Evolutionary conservation across 1,284 basidiomycete species (phyloP).

Genomic region (Ceratorhiza oryzae-sativae): DNA sequence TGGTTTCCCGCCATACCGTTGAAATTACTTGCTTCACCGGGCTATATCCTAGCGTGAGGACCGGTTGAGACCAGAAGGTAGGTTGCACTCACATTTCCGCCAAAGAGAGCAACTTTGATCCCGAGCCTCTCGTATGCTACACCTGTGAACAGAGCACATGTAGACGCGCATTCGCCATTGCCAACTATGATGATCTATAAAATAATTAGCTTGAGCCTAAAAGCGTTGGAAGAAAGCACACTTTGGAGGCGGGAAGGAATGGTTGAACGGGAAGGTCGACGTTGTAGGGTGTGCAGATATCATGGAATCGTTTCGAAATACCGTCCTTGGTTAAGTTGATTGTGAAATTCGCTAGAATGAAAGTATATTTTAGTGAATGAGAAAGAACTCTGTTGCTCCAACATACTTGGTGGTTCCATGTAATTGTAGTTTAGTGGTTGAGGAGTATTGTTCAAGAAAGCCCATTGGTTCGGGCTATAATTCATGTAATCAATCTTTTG

Average conservation of each 20-base stretch:
- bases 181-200: slow-evolving; percentile 52
- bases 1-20: slow-evolving; percentile 74
- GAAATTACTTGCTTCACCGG: slow-evolving; percentile 60
- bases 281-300: slow-evolving; percentile 49
- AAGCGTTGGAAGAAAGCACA: neutral
- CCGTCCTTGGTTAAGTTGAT: slow-evolving; percentile 17
- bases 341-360: neutral
- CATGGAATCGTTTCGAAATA: slow-evolving; percentile 48
- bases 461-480: slow-evolving; percentile 47
- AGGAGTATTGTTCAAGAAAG: slow-evolving; percentile 61
- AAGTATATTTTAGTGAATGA: neutral
- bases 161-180: slow-evolving; percentile 66
- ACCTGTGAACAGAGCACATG: slow-evolving; percentile 70
- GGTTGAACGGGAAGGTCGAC: slow-evolving; percentile 60
- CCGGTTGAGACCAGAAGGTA: neutral
- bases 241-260: slow-evolving; percentile 62
- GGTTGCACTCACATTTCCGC: slow-evolving; percentile 53
- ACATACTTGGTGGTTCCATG: slow-evolving; percentile 54
- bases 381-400: neutral
- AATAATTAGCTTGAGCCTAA: slow-evolving; percentile 13
- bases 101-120: slow-evolving; percentile 65
- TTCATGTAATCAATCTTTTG: slow-evolving; percentile 29
- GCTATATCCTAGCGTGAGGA: slow-evolving; percentile 44
- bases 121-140: slow-evolving; percentile 66
- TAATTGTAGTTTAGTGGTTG: slow-evolving; percentile 60